phyloP scores from a whole-genome alignment of 2,329 filamentous ascomycete genomes.

The Biscogniauxia marginata region DNA sequence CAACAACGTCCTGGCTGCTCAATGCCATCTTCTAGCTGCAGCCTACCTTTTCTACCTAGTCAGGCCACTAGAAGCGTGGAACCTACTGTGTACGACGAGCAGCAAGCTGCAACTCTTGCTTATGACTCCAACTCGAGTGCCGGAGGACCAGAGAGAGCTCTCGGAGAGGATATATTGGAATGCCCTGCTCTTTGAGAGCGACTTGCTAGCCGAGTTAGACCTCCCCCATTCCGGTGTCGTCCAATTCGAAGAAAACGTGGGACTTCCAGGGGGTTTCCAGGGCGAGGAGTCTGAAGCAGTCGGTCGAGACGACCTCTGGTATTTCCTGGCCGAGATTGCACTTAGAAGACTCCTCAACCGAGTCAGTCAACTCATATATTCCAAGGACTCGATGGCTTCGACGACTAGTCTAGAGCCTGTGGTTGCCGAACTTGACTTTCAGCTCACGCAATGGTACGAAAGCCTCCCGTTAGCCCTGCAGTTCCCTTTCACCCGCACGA shows the following conservation, averaged over 20 bases:
- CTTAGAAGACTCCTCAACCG: conserved; percentile 73
- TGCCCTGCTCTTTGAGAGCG: conserved; percentile 74
- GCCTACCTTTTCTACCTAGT: conserved; percentile 84
- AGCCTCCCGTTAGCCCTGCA: conserved; percentile 71
- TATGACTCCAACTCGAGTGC: conserved; percentile 69
- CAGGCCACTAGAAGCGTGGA: conserved; percentile 81
- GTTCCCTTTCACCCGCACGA: conserved; percentile 69
- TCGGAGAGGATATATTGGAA: conserved; percentile 85
- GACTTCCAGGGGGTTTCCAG: conserved; percentile 75
- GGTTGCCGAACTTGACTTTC: conserved; percentile 77
- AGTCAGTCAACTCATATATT: conserved; percentile 77
- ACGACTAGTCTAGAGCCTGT: conserved; percentile 74
- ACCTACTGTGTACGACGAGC: conserved; percentile 72
- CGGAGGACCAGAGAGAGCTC: conserved; percentile 68
- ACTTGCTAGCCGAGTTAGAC: conserved; percentile 75
- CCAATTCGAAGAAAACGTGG: conserved; percentile 77
- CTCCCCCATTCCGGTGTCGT: conserved; percentile 81
- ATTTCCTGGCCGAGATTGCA: conserved; percentile 81
- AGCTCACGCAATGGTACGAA: conserved; percentile 83
- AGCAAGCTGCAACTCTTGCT: conserved; percentile 79
- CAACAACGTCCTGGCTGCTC: conserved; percentile 74
- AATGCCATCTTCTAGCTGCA: conserved; percentile 77
- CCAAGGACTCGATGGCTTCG: conserved; percentile 68
- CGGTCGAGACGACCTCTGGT: conserved; percentile 79
- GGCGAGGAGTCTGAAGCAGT: conserved; percentile 63